Percentiles rank a stretch among this genome's conserved stretches.
Evolutionary conservation across 768 basidiomycete genomes (phyloP).

Genomic region (Psilocybe cubensis): DNA sequence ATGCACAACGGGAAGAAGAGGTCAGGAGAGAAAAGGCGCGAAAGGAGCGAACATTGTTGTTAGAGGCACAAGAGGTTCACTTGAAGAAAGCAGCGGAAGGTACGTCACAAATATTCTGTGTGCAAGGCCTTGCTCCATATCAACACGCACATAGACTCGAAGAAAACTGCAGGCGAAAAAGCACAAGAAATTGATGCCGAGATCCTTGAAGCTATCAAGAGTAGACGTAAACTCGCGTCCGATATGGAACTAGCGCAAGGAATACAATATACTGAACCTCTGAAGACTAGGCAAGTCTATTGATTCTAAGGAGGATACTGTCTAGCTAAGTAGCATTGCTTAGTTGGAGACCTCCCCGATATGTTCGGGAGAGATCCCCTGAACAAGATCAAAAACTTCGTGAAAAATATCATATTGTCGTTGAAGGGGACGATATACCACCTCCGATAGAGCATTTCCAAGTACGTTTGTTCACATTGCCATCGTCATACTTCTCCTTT

Average conservation of each 20-base stretch:
- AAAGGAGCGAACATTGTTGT: constrained; percentile 83
- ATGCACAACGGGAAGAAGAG: constrained; percentile 83
- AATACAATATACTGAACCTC: constrained; percentile 85
- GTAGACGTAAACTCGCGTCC: constrained; percentile 87
- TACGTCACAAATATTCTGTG: constrained; percentile 29
- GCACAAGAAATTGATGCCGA: constrained; percentile 89
- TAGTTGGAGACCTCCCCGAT: constrained; percentile 90
- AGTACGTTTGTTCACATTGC: constrained; percentile 39
- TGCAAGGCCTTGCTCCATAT: neutral
- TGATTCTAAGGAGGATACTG: neutral
- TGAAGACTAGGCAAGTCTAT: constrained; percentile 69
- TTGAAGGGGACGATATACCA: constrained; percentile 93
- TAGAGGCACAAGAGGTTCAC: constrained; percentile 97
- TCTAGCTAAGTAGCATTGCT: neutral
- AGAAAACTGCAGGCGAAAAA: constrained; percentile 87
- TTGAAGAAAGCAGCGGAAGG: constrained; percentile 81
- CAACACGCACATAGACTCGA: constrained; percentile 56
- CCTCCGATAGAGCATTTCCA: constrained; percentile 91
- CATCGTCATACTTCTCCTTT: constrained; percentile 8
- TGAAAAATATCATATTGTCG: constrained; percentile 91
- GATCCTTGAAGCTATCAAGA: constrained; percentile 90
- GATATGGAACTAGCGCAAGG: constrained; percentile 94
- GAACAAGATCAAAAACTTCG: constrained; percentile 77
- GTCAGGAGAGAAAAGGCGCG: constrained; percentile 70
- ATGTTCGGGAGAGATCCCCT: constrained; percentile 70